Percentiles rank a stretch among this genome's conserved stretches.
These are phyloP conservation scores for Poteriospumella lacustris DNA, from an alignment of 108 stramenopile species.

Conservation along the genomic window DNA sequence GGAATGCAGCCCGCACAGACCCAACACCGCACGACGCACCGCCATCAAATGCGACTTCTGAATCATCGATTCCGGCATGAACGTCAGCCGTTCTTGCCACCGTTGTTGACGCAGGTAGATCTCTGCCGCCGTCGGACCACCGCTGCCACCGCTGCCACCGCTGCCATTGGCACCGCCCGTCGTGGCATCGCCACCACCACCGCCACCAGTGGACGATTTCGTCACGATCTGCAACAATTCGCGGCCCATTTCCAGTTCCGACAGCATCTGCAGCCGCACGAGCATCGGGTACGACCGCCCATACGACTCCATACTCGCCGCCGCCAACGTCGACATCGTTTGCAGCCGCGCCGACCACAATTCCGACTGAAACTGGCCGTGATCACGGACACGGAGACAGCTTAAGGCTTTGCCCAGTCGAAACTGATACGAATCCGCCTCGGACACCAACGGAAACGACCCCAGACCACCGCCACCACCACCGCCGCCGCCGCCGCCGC, in stretches of 20 bases:
- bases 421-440: too few species aligned
- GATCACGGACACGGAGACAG: too few species aligned
- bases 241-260: conserved; percentile 19
- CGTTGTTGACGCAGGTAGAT: background rate
- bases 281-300: conserved; percentile 28
- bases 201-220: background rate
- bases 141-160: background rate
- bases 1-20: too few species aligned
- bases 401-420: too few species aligned
- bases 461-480: too few species aligned
- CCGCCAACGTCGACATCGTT: conserved; percentile 26
- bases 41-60: background rate
- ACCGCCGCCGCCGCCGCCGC: too few species aligned
- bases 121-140: conserved; percentile 15
- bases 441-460: too few species aligned
- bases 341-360: too few species aligned
- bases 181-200: background rate
- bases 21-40: background rate
- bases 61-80: background rate
- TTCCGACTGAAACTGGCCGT: too few species aligned
- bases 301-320: conserved; percentile 41
- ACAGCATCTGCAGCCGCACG: conserved; percentile 29
- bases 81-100: background rate
- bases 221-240: background rate
- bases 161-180: background rate